Percentiles rank a stretch among this genome's conserved stretches.
phyloP scores from a whole-genome alignment of 2,329 filamentous ascomycete genomes.

The Nigrospora sphaerica region DNA sequence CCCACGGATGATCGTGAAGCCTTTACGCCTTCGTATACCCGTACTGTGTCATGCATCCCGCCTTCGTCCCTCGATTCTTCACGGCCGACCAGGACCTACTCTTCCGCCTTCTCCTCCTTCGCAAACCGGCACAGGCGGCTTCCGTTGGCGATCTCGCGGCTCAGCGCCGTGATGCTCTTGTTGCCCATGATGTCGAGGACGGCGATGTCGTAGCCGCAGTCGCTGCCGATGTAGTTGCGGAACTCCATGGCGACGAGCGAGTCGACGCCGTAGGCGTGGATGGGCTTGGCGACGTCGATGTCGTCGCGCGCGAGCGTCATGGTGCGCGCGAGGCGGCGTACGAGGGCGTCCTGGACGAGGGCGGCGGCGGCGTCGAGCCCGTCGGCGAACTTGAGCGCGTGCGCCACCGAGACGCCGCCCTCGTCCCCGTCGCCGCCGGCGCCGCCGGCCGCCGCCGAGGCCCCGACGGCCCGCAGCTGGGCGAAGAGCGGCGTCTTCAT shows the following conservation, averaged over 20 bases:
- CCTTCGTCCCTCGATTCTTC: no score
- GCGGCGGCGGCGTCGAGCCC: conserved; percentile 1
- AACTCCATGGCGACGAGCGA: conserved; percentile 37
- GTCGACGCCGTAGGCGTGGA: conserved; percentile 29
- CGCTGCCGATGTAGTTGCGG: conserved; percentile 30
- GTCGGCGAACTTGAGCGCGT: conserved; percentile 1
- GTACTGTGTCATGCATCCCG: no score
- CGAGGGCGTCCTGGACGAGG: conserved; percentile 15
- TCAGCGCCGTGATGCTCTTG: background rate
- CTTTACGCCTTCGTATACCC: no score
- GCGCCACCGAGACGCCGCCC: background rate
- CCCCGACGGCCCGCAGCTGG: background rate
- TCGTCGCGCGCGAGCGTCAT: conserved; percentile 22
- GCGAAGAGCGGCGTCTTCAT: conserved; percentile 1
- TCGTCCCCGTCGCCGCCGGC: background rate
- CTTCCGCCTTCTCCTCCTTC: background rate
- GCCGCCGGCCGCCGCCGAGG: background rate
- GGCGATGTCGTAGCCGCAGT: conserved; percentile 23
- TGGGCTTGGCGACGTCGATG: conserved; percentile 17
- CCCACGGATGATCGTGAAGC: no score
- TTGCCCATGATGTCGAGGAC: conserved; percentile 28
- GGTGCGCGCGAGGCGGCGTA: conserved; percentile 21
- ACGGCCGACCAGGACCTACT: background rate
- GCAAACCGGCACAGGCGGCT: background rate
- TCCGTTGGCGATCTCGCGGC: background rate